phyloP scores from a whole-genome alignment of 2,329 filamentous ascomycete species.

The Hymenotorrendiella dingleyae region DNA sequence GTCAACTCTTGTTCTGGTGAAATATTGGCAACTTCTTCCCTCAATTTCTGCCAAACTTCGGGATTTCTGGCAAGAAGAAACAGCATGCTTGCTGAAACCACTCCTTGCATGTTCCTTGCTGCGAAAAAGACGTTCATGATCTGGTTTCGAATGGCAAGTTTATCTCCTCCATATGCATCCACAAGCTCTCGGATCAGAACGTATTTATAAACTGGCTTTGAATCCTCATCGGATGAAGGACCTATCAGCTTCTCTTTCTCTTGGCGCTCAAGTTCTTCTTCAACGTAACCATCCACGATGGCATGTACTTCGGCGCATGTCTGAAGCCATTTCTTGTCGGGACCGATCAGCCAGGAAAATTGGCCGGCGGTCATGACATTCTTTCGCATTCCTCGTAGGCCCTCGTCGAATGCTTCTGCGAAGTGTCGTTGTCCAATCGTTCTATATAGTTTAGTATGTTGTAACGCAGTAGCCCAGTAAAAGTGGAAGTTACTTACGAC shows the following conservation, averaged over 20 bases:
- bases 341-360: no score
- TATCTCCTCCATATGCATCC: slow-evolving; percentile 35
- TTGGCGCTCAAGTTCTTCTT: slow-evolving; percentile 7
- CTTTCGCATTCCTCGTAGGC: slow-evolving; percentile 6
- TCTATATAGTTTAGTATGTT: no score
- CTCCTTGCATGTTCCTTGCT: slow-evolving; percentile 35
- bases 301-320: slow-evolving; percentile 8
- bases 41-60: slow-evolving; percentile 33
- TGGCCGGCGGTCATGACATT: no score
- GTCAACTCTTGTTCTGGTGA: slow-evolving; percentile 34
- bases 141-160: slow-evolving; percentile 31
- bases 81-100: slow-evolving; percentile 37
- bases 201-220: slow-evolving; percentile 21
- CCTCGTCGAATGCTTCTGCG: no score
- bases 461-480: no score
- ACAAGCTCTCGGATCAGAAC: slow-evolving; percentile 44
- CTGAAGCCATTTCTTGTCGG: no score
- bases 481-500: no score
- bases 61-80: slow-evolving; percentile 46
- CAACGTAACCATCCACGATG: slow-evolving; percentile 9
- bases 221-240: not conserved
- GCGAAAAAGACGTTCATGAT: slow-evolving; percentile 31
- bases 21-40: slow-evolving; percentile 35
- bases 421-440: no score
- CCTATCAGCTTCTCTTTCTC: not conserved